These are phyloP conservation scores for Larix kaempferi DNA, from an alignment of 75 land plant genomes.

Conservation along the genomic window DNA sequence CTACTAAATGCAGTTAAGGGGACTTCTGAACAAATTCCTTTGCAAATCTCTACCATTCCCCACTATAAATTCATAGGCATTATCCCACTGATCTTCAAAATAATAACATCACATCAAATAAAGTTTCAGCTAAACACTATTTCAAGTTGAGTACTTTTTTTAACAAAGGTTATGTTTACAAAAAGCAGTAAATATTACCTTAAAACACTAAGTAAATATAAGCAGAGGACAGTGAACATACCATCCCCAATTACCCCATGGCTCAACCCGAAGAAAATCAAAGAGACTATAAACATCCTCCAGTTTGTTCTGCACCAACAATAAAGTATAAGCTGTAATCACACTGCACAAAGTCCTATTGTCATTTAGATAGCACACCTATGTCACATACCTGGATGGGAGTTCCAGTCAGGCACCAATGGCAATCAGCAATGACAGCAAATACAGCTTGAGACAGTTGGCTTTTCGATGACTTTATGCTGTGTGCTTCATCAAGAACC, in stretches of 20 bases:
- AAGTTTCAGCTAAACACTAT: no score
- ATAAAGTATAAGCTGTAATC: slow-evolving; percentile 1
- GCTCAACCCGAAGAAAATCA: slow-evolving; percentile 85
- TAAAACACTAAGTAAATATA: no score
- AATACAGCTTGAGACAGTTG: slow-evolving; percentile 61
- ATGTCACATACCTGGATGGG: slow-evolving; percentile 70
- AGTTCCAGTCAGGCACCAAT: slow-evolving; percentile 96
- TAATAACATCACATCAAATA: no score
- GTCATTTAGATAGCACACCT: neutral
- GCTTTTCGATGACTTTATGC: slow-evolving; percentile 64
- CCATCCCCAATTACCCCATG: slow-evolving; percentile 48
- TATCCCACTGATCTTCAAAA: no score
- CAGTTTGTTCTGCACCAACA: slow-evolving; percentile 73
- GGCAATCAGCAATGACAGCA: slow-evolving; percentile 59
- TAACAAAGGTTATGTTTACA: no score
- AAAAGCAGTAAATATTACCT: no score
- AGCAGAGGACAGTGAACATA: neutral
- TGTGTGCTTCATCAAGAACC: slow-evolving; percentile 95
- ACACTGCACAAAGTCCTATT: neutral
- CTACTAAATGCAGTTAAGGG: no score
- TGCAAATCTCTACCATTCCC: no score
- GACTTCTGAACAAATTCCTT: no score
- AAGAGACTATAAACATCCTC: slow-evolving; percentile 91
- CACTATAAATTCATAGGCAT: no score
- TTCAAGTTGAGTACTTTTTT: no score